Evolutionary conservation across 768 basidiomycete species (phyloP).

Genomic region (Tulasnella sp.): DNA sequence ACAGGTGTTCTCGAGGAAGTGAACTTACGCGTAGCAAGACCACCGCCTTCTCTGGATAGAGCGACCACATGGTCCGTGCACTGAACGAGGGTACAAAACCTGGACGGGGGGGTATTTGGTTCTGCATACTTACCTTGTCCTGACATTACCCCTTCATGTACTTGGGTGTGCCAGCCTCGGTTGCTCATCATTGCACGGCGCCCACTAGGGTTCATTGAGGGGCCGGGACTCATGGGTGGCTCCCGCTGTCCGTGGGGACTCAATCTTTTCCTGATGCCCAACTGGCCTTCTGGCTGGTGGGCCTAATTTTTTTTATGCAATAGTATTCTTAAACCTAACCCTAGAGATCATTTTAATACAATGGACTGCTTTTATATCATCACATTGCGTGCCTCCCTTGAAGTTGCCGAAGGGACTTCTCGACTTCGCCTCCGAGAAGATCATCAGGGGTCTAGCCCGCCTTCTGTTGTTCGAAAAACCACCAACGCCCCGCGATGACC

Average conservation of each 20-base stretch:
- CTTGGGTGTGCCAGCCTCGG: slow-evolving; percentile 10
- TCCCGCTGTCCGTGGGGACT: slow-evolving; percentile 12
- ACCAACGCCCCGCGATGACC: slow-evolving; percentile 7
- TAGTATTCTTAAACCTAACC: slow-evolving; percentile 9
- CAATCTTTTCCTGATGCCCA: slow-evolving; percentile 16
- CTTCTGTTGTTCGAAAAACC: background rate
- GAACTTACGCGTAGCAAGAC: too few species aligned
- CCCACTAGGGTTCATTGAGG: slow-evolving; percentile 8
- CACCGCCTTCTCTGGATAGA: too few species aligned
- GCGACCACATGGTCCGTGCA: too few species aligned
- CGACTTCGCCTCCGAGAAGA: background rate
- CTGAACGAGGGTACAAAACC: too few species aligned
- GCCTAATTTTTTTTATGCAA: background rate
- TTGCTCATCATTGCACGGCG: slow-evolving; percentile 11
- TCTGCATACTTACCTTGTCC: slow-evolving; percentile 14
- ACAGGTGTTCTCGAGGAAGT: too few species aligned
- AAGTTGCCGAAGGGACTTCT: background rate
- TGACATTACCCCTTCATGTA: slow-evolving; percentile 13
- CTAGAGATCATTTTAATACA: background rate
- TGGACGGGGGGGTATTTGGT: too few species aligned
- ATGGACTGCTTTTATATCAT: background rate
- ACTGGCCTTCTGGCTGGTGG: slow-evolving; percentile 17
- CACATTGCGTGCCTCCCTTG: background rate
- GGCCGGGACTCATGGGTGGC: slow-evolving; percentile 4
- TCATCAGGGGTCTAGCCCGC: background rate